These are phyloP conservation scores for Nemania sp. DNA, from an alignment of 2,329 filamentous ascomycete species.

Conservation along the genomic window DNA sequence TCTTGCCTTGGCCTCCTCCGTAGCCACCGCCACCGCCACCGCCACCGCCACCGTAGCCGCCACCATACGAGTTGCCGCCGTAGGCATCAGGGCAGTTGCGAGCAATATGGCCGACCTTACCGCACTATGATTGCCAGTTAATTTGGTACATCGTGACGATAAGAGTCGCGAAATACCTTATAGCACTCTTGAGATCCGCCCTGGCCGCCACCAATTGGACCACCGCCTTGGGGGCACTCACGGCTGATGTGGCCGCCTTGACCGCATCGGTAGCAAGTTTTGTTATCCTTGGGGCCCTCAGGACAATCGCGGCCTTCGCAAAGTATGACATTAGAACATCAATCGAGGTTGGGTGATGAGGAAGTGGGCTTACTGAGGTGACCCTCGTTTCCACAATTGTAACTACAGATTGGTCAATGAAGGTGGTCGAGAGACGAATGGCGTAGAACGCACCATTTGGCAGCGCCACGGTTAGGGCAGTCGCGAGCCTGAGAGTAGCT, in stretches of 20 bases:
- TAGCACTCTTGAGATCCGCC: conserved; percentile 75
- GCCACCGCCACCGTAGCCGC: conserved; percentile 52
- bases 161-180: conserved; percentile 60
- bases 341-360: conserved; percentile 10
- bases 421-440: background rate
- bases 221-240: conserved; percentile 69
- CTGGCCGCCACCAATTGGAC: conserved; percentile 48
- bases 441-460: conserved; percentile 71
- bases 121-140: conserved; percentile 63
- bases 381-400: conserved; percentile 60
- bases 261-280: conserved; percentile 79
- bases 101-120: conserved; percentile 94
- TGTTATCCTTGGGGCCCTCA: conserved; percentile 83
- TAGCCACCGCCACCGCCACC: conserved; percentile 52
- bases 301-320: conserved; percentile 84
- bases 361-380: conserved; percentile 70
- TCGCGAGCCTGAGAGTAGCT: conserved; percentile 68
- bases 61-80: conserved; percentile 52
- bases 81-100: conserved; percentile 79
- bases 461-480: conserved; percentile 81
- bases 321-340: conserved; percentile 30
- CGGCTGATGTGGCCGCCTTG: conserved; percentile 89
- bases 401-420: conserved; percentile 38
- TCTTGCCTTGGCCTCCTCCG: conserved; percentile 63
- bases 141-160: background rate